These are phyloP conservation scores for Podospora pseudoanserina DNA, from an alignment of 495 filamentous ascomycete species.

Conservation along the genomic window DNA sequence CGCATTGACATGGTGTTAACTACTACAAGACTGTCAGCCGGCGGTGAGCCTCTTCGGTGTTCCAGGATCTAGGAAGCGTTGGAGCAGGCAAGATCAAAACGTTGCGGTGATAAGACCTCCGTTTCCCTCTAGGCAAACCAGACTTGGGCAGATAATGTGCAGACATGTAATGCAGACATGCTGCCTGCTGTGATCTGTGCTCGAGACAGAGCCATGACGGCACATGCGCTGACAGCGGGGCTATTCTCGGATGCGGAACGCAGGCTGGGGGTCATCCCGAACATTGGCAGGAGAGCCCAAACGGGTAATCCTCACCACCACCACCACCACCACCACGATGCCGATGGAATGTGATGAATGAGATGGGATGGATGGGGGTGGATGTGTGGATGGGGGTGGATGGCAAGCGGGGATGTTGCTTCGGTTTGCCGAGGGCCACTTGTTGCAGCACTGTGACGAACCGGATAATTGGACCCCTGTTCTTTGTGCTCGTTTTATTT, in stretches of 20 bases:
- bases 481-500: background rate
- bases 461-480: slow-evolving; percentile 19
- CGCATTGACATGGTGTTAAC: background rate
- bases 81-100: background rate
- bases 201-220: background rate
- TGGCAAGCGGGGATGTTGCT: slow-evolving; percentile 6
- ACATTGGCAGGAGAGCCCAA: slow-evolving; percentile 11
- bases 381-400: background rate
- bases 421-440: slow-evolving; percentile 16
- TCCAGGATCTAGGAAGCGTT: background rate
- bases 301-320: background rate
- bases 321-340: background rate
- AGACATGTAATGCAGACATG: background rate
- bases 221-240: background rate
- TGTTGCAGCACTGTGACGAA: background rate
- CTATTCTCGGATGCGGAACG: background rate
- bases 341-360: background rate
- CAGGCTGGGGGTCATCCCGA: background rate
- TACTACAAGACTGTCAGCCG: background rate
- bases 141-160: background rate
- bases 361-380: background rate
- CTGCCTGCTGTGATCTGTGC: background rate
- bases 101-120: background rate
- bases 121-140: background rate
- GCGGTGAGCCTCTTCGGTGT: background rate